Conservation (phyloP, 2,329 filamentous ascomycete genomes). For the Cercospora beticola region DNA sequence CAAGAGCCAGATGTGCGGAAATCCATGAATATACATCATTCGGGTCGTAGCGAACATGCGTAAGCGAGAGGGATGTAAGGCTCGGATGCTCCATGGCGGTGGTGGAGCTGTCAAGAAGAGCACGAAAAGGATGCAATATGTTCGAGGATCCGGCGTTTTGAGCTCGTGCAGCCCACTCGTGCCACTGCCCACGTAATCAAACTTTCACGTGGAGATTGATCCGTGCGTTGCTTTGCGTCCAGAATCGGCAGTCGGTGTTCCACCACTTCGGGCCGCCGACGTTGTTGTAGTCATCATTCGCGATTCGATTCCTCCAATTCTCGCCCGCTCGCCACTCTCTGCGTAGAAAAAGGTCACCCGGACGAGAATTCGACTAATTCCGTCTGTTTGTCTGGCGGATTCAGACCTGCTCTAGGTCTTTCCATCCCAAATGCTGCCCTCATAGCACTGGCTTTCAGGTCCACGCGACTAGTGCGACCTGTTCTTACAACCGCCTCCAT, state of each 20-base stretch:
- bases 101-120: neutral
- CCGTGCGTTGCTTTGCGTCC: neutral
- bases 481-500: neutral
- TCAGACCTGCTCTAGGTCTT: slow-evolving; percentile 13
- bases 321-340: slow-evolving; percentile 6
- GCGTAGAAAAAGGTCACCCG: neutral
- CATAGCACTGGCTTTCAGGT: slow-evolving; percentile 30
- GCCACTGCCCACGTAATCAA: neutral
- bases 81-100: slow-evolving; percentile 54
- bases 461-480: slow-evolving; percentile 24
- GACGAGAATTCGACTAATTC: neutral
- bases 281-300: slow-evolving; percentile 12
- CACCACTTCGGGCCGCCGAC: slow-evolving; percentile 1
- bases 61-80: slow-evolving; percentile 86
- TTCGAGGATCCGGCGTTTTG: neutral
- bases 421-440: slow-evolving; percentile 22
- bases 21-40: slow-evolving; percentile 78
- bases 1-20: slow-evolving; percentile 90
- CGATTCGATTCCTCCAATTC: neutral
- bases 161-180: too few relatives aligned
- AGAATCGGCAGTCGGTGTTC: slow-evolving; percentile 8
- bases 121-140: neutral
- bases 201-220: neutral
- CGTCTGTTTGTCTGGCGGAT: neutral
- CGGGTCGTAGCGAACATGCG: slow-evolving; percentile 97